These are phyloP conservation scores for cucumber (Cucumis sativus) DNA, from an alignment of 306 rosid species.

Conservation along the genomic window DNA sequence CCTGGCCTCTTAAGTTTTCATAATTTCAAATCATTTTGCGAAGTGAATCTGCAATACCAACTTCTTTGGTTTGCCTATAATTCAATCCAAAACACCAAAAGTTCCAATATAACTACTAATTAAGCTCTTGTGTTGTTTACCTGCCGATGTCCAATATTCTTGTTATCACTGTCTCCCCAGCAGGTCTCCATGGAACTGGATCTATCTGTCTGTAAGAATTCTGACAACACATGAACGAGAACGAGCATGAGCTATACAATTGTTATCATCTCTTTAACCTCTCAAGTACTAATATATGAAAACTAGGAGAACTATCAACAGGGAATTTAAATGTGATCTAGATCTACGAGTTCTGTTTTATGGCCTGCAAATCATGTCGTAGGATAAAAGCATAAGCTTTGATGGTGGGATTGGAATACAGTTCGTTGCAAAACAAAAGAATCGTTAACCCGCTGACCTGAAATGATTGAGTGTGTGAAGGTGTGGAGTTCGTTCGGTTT, in stretches of 20 bases:
- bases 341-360: neutral
- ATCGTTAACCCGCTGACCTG: conserved; percentile 22
- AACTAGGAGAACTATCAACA: neutral
- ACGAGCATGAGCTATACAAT: neutral
- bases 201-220: neutral
- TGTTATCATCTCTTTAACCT: neutral
- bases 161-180: neutral
- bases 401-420: neutral
- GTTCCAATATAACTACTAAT: neutral
- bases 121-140: neutral
- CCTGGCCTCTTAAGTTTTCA: neutral
- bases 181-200: conserved; percentile 2
- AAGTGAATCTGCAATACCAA: neutral
- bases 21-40: neutral
- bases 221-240: neutral
- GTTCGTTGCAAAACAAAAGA: neutral
- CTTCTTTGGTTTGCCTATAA: neutral
- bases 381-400: neutral
- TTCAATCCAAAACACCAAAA: neutral
- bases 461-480: conserved; percentile 21
- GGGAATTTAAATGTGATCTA: neutral
- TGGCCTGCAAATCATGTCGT: neutral
- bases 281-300: neutral
- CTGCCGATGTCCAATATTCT: neutral
- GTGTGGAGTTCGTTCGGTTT: conserved; percentile 19